Conservation (phyloP, 805 yeast species). For the Teunomyces cretensis region DNA sequence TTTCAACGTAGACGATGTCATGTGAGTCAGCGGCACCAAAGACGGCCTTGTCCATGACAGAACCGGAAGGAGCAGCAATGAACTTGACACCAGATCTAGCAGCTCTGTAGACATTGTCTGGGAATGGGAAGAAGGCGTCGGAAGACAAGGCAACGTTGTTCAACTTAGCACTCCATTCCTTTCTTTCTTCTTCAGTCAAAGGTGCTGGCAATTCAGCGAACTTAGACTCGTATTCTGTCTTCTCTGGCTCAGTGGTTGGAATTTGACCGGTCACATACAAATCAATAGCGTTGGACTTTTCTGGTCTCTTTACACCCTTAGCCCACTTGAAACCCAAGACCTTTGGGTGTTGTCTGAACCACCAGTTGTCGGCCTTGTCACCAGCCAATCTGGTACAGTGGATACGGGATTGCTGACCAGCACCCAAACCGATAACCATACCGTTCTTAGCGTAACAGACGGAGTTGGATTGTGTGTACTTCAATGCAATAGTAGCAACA, state of each 20-base stretch:
- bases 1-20: constrained; percentile 90
- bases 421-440: constrained; percentile 98
- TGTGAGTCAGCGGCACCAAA: constrained; percentile 92
- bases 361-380: constrained; percentile 99
- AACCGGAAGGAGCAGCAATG: constrained; percentile 96
- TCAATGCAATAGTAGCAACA: constrained; percentile 95
- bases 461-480: constrained; percentile 97
- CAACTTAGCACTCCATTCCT: constrained; percentile 80
- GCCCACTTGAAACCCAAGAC: constrained; percentile 96
- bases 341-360: constrained; percentile 98
- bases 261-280: constrained; percentile 88
- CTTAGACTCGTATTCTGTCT: constrained; percentile 86
- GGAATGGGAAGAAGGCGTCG: constrained; percentile 99
- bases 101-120: constrained; percentile 98
- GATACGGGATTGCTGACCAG: constrained; percentile 99
- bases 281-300: constrained; percentile 97
- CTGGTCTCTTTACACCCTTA: constrained; percentile 97
- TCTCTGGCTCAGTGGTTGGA: constrained; percentile 90
- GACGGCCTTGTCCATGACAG: constrained; percentile 96
- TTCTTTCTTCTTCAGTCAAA: constrained; percentile 76
- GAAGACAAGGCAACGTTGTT: constrained; percentile 88
- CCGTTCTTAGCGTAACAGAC: constrained; percentile 98
- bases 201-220: constrained; percentile 84
- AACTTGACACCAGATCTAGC: constrained; percentile 94
- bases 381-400: constrained; percentile 99